phyloP scores from a whole-genome alignment of 345 rosid genomes.

The Citropsis articulata region DNA sequence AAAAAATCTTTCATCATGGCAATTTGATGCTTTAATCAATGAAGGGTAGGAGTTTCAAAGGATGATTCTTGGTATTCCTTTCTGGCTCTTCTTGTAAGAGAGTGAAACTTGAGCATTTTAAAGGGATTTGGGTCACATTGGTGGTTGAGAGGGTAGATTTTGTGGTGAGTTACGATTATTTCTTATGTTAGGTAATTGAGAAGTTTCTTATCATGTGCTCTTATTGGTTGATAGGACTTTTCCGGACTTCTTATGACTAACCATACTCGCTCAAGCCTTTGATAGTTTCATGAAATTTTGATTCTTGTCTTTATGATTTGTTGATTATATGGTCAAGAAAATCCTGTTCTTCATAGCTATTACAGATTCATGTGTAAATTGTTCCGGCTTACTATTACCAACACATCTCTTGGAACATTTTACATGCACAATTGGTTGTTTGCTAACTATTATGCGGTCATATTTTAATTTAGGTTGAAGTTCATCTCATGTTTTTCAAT shows the following conservation, averaged over 20 bases:
- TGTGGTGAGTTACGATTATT: too few relatives aligned
- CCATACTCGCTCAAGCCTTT: neutral
- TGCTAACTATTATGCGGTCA: neutral
- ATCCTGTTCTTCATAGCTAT: neutral
- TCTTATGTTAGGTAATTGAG: neutral
- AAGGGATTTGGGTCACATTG: neutral
- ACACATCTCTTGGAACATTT: neutral
- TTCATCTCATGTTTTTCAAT: constrained; percentile 1
- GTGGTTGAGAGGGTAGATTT: neutral
- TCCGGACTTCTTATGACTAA: neutral
- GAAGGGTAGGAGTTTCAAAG: neutral
- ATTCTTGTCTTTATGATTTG: neutral
- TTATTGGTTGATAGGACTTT: neutral
- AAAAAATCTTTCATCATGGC: neutral
- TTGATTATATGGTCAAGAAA: neutral
- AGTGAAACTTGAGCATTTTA: neutral
- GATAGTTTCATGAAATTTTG: neutral
- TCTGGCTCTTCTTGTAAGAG: neutral
- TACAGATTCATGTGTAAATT: neutral
- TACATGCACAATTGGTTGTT: neutral
- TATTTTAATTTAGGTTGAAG: constrained; percentile 13
- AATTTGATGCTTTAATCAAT: neutral
- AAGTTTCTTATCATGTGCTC: neutral
- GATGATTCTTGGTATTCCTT: neutral
- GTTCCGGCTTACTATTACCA: neutral